A percentile compares a stretch with the other conserved stretches of the same genome.
Evolutionary conservation across 2,329 filamentous ascomycete genomes (phyloP).

Genomic region (Chrysosporium keratinophilum): DNA sequence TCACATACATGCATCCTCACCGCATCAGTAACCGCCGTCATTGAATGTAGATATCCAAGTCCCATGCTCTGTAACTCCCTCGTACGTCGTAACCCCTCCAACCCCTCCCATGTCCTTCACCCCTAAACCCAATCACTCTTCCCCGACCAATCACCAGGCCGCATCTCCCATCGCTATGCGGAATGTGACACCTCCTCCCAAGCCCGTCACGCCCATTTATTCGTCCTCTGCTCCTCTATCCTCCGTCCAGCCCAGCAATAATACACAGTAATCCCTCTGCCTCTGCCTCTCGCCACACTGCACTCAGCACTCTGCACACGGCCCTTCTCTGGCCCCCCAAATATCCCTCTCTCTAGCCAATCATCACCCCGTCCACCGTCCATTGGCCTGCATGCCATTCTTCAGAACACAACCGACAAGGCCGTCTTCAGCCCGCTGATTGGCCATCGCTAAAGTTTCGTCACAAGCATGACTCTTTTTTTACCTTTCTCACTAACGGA

Average conservation of each 20-base stretch:
- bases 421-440: not conserved
- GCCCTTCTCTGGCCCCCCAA: not conserved
- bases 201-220: not conserved
- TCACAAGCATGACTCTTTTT: not conserved
- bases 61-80: too few relatives aligned
- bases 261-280: not conserved
- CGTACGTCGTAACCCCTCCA: not conserved
- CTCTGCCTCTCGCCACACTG: not conserved
- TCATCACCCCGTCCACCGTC: not conserved
- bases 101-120: not conserved
- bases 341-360: not conserved
- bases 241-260: not conserved
- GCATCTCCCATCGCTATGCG: not conserved
- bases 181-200: not conserved
- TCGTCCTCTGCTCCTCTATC: not conserved
- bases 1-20: too few relatives aligned
- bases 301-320: not conserved
- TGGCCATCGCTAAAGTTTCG: not conserved
- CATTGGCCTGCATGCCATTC: conserved; percentile 5
- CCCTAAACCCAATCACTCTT: not conserved
- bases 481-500: too few relatives aligned
- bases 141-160: not conserved
- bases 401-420: conserved; percentile 6
- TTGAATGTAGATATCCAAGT: too few relatives aligned
- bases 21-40: too few relatives aligned